Conservation (phyloP, 176 grass and related monocot genomes). For the Hyparrhenia diplandra region DNA sequence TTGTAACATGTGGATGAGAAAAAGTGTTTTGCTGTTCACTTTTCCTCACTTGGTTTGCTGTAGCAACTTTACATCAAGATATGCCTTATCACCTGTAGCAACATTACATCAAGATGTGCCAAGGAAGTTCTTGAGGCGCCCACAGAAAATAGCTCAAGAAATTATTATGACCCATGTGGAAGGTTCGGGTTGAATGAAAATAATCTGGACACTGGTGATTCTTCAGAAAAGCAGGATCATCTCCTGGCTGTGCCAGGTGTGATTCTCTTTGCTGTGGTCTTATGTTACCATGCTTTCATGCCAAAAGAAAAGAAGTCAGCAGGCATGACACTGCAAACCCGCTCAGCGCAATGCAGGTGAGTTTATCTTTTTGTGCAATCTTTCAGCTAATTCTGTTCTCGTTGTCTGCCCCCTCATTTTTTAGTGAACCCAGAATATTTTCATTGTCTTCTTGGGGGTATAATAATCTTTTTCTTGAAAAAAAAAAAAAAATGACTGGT, state of each 20-base stretch:
- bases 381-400: neutral
- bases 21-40: neutral
- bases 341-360: conserved; percentile 55
- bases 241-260: conserved; percentile 74
- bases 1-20: conserved; percentile 11
- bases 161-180: conserved; percentile 44
- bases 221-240: conserved; percentile 52
- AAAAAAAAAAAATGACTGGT: neutral
- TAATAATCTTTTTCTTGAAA: neutral
- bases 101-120: conserved; percentile 36
- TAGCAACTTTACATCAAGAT: conserved; percentile 41
- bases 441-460: neutral
- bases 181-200: conserved; percentile 29
- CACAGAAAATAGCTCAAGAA: conserved; percentile 29
- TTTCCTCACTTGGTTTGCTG: conserved; percentile 16
- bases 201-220: conserved; percentile 38
- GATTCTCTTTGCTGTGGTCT: conserved; percentile 74
- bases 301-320: conserved; percentile 59
- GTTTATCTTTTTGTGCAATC: conserved; percentile 3
- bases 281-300: conserved; percentile 84
- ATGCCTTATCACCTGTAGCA: conserved; percentile 31
- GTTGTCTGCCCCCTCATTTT: neutral
- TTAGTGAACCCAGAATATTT: neutral
- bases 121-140: conserved; percentile 63
- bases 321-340: conserved; percentile 40